phyloP scores from a whole-genome alignment of 116 monocot genomes.

The Papilionanthe hybrid region DNA sequence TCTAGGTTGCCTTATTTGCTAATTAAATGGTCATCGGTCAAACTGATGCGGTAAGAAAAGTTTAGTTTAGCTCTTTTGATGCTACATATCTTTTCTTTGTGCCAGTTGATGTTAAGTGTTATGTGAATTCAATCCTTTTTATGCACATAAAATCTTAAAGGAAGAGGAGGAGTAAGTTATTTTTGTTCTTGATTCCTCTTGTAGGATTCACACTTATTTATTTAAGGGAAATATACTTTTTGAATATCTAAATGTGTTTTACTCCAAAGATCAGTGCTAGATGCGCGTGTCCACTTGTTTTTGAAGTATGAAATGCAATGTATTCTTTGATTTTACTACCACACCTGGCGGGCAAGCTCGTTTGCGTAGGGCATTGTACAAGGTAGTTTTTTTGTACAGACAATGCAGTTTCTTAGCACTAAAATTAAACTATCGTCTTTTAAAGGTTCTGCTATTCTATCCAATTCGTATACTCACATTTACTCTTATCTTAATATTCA shows the following conservation, averaged over 20 bases:
- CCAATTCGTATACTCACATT: background rate
- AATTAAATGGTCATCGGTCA: background rate
- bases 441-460: conserved; percentile 1
- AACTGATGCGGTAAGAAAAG: background rate
- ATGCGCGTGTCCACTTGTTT: background rate
- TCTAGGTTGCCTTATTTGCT: background rate
- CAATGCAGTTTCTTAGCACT: background rate
- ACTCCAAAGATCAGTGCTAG: background rate
- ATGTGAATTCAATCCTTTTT: background rate
- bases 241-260: background rate
- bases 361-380: background rate
- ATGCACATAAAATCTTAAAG: background rate
- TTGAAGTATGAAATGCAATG: background rate
- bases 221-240: background rate
- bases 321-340: background rate
- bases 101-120: background rate
- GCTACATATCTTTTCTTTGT: background rate
- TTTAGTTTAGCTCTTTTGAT: background rate
- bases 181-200: background rate
- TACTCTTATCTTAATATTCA: background rate
- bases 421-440: background rate
- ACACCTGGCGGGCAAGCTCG: background rate
- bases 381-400: background rate
- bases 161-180: background rate
- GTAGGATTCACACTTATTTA: background rate